These are phyloP conservation scores for Durotheca rogersii DNA, from an alignment of 495 filamentous ascomycete species.

Conservation along the genomic window DNA sequence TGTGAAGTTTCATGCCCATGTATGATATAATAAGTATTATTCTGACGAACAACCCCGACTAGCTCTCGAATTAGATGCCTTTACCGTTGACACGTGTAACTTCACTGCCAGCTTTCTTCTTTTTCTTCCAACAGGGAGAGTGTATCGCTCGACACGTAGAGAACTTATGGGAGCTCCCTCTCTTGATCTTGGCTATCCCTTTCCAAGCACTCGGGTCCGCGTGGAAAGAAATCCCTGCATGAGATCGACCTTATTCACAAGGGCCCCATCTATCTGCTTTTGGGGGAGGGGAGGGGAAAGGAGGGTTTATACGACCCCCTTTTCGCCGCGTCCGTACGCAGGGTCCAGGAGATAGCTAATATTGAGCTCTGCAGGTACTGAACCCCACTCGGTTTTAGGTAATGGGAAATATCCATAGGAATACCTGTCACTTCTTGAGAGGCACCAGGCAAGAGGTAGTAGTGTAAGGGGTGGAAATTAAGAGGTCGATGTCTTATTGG, in stretches of 20 bases:
- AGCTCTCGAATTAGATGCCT: too few relatives aligned
- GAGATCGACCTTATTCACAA: not conserved
- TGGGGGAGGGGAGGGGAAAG: too few relatives aligned
- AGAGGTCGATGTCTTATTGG: not conserved
- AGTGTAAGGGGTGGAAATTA: not conserved
- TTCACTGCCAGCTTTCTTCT: too few relatives aligned
- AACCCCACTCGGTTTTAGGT: not conserved
- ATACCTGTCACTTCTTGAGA: not conserved
- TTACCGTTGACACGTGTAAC: too few relatives aligned
- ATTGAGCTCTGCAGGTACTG: not conserved
- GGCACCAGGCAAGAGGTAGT: not conserved
- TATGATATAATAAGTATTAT: too few relatives aligned
- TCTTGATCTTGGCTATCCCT: not conserved
- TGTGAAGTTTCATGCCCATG: too few relatives aligned
- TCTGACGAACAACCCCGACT: too few relatives aligned
- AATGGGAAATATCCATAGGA: not conserved
- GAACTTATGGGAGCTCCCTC: not conserved
- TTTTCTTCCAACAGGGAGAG: too few relatives aligned
- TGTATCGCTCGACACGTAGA: not conserved
- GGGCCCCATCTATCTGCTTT: not conserved
- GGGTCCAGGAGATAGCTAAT: not conserved
- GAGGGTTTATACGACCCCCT: too few relatives aligned
- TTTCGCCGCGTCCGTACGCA: too few relatives aligned
- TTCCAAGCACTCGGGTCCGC: not conserved
- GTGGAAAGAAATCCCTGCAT: not conserved